These are phyloP conservation scores for Aurifilum marmelostoma DNA, from an alignment of 2,329 filamentous ascomycete species.

Conservation along the genomic window DNA sequence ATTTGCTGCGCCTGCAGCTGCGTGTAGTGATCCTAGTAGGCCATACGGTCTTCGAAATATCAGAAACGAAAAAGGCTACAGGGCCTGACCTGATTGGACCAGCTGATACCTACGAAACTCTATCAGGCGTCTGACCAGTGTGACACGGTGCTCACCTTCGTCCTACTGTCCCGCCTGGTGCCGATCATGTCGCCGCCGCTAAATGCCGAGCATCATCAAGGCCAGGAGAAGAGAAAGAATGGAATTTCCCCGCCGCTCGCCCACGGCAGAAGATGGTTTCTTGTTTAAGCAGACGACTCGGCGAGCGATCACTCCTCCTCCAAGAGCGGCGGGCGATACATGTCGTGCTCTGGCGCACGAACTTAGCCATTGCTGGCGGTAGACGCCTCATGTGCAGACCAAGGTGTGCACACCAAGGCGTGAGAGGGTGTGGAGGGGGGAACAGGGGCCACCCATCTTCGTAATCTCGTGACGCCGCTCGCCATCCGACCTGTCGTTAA, in stretches of 20 bases:
- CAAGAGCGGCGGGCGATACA: conserved; percentile 10
- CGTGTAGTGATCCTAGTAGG: background rate
- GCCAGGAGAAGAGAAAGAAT: background rate
- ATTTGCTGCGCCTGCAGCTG: too few species aligned
- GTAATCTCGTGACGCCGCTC: conserved; percentile 23
- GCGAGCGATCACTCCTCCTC: background rate
- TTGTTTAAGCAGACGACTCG: background rate
- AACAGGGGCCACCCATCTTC: conserved; percentile 12
- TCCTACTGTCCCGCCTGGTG: background rate
- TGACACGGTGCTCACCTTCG: background rate
- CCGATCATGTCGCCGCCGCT: background rate
- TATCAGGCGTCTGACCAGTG: background rate
- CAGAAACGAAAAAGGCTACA: background rate
- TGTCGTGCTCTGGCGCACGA: conserved; percentile 16
- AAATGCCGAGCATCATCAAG: background rate
- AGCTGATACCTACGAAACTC: background rate
- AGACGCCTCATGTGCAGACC: background rate
- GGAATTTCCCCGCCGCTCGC: background rate
- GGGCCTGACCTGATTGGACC: background rate
- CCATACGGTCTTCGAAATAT: too few species aligned
- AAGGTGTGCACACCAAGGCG: conserved; percentile 26
- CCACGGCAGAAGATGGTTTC: conserved; percentile 1
- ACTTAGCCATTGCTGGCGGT: conserved; percentile 12
- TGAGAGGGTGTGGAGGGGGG: conserved; percentile 18
- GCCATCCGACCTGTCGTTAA: conserved; percentile 21